Base-by-base conservation (phyloP, 306 rosid genomes). In the Trichosanthes truncata region DNA sequence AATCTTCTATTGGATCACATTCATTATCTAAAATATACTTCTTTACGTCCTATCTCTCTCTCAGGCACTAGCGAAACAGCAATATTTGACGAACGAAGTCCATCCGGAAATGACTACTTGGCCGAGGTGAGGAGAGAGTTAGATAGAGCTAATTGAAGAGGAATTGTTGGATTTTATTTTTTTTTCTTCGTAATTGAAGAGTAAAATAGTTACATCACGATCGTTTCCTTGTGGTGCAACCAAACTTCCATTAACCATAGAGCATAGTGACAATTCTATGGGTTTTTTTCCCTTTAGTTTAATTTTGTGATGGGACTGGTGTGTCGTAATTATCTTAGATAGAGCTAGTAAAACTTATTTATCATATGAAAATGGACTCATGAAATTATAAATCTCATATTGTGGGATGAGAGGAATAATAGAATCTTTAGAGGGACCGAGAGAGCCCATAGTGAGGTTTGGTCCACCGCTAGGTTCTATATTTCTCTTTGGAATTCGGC, bases 81-180 rank as follows among this genome's bases (percentile, higher is more conserved):
- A 79, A 78, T 82, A 62, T 95, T 92, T 83, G 96, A 95, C 72
- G 98, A 95, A 79, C 83, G 84, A 67, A 95, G 98, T 84, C 92
- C 96, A 25, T 88, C 98, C 8, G 97, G 98, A 82, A 91, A 89
- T 49, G 98, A 95, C 83, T 95, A 95, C 84, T 90, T 95, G 82
- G 88, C 98, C 26, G 96, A 95, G 98, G 98, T 92, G 85, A 81
- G 63, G 53, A 87, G 25, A 80, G 14, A 55, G 1, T 38, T 38
- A 20, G 29, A 18, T 66, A 36, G 17, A 18, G 49, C 49, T 74
- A 6, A 46, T 17, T 40, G 5, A 21, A 25, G 55, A 71, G 55
- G 36, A 40, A 5, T 10, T 1, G 9, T 67, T 38, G 36, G 7
- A 46, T 48, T 73, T 73, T 72, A 3, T 25, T 14, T 72, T 2